Evolutionary conservation across 139 green algal species (phyloP), one percentile per base, ranked within the genome.

Genomic region (Eudorina sp.): DNA sequence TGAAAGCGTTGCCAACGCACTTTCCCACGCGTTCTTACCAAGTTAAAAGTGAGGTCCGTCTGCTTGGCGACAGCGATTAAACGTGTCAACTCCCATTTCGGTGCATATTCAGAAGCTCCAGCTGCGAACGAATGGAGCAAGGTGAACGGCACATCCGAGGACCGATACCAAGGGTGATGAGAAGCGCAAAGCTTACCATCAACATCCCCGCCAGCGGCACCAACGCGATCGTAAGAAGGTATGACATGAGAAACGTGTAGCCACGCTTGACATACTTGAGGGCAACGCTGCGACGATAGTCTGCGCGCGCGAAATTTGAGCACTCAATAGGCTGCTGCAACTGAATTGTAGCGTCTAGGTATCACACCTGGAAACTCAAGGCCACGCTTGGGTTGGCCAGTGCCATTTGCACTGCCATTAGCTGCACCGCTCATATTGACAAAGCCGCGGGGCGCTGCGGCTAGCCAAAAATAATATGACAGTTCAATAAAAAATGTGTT

Each of bases 181-280:
- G 31, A 46, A 75, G 66, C 31, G 40, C 23, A 76, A 16, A 4
- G 34, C 87, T 79, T 64, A 90, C 86, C 75, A 53, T 68, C 13
- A 84, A 51, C 90, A 90, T 86, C 89, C 89, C 83, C 83, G 90
- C 64, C 23, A 96, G 69, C 13, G 93, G 92, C 53, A 99, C 76
- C 23, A 95, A 92, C 1, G 97, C 43, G 6, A 98, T 89, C 0
- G 93, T 86, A 53, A 98, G 86, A 7, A 96, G 64, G 55, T 97
- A 93, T 14, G 86, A 91, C 45, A 94, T 94, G 14, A 98, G 69
- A 23, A 97, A 53, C 40, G 95, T 93, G 73, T 98, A 97, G 45
- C 97, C 97, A 18, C 96, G 93, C 79, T 96, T 97, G 66, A 99
- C 97, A 88, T 99, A 98, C 66, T 98, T 99, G 0, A 99, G 80